Conservation (phyloP, 495 filamentous ascomycete genomes). For the Poronia punctata region DNA sequence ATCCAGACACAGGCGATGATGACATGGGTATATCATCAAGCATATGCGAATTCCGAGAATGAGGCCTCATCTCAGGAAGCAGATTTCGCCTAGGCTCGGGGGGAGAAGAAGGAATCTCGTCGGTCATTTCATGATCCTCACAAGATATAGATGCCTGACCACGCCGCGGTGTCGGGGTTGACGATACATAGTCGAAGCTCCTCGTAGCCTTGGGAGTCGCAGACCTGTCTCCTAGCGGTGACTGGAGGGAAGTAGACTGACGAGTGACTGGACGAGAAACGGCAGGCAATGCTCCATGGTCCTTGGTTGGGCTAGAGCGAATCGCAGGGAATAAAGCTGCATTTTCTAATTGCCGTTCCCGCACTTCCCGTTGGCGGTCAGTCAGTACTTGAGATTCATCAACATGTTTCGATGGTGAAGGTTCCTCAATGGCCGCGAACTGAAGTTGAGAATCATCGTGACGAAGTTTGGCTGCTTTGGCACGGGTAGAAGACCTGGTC, state of each 20-base stretch:
- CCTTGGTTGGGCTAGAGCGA: slow-evolving; percentile 47
- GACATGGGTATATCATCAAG: slow-evolving; percentile 41
- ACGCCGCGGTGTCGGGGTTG: slow-evolving; percentile 70
- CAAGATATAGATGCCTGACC: slow-evolving; percentile 35
- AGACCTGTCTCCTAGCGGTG: slow-evolving; percentile 14
- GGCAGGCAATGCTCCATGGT: slow-evolving; percentile 1
- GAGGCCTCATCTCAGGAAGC: slow-evolving; percentile 39
- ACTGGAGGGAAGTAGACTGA: slow-evolving; percentile 1
- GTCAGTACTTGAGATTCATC: slow-evolving; percentile 62
- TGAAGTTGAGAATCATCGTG: slow-evolving; percentile 76
- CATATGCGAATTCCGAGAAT: slow-evolving; percentile 29
- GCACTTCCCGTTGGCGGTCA: slow-evolving; percentile 65
- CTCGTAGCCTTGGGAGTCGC: slow-evolving; percentile 32
- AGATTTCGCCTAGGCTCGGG: slow-evolving; percentile 41
- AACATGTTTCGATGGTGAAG: slow-evolving; percentile 38
- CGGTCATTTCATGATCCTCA: slow-evolving; percentile 35
- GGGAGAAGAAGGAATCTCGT: slow-evolving; percentile 46
- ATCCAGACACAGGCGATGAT: slow-evolving; percentile 40
- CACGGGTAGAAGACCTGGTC: slow-evolving; percentile 13
- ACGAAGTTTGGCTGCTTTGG: slow-evolving; percentile 37
- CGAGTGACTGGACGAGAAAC: slow-evolving; percentile 1
- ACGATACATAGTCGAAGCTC: slow-evolving; percentile 56
- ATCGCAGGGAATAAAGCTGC: slow-evolving; percentile 67
- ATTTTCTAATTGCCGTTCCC: slow-evolving; percentile 57
- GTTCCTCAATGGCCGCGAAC: slow-evolving; percentile 56